Percentiles rank a stretch among this genome's conserved stretches.
phyloP scores from a whole-genome alignment of 2,329 filamentous ascomycete species.

The Fusarium multiceps region DNA sequence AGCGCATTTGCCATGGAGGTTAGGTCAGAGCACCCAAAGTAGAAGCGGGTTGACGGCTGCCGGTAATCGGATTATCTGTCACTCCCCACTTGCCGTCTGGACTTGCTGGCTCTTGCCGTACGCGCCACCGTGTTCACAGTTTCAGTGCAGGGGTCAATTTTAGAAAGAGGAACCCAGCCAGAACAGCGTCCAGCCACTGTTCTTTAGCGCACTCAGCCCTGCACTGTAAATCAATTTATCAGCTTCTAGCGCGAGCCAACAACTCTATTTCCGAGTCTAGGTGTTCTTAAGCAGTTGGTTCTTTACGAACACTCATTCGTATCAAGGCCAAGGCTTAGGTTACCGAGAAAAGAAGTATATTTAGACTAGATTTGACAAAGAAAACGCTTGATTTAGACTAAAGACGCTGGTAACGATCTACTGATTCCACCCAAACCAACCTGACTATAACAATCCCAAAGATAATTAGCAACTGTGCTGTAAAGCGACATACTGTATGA shows the following conservation, averaged over 20 bases:
- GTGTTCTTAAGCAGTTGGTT: neutral
- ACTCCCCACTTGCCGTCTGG: slow-evolving; percentile 41
- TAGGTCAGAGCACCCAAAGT: slow-evolving; percentile 14
- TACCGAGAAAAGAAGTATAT: neutral
- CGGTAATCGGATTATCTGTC: slow-evolving; percentile 52
- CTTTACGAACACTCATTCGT: neutral
- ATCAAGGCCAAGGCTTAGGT: neutral
- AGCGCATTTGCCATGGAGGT: slow-evolving; percentile 37
- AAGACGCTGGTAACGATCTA: slow-evolving; percentile 15
- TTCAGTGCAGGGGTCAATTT: slow-evolving; percentile 33
- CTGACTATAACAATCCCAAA: slow-evolving; percentile 11
- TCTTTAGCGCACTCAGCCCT: slow-evolving; percentile 35
- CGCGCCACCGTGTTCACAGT: slow-evolving; percentile 52
- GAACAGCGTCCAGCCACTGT: slow-evolving; percentile 18
- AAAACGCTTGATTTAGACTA: slow-evolving; percentile 15
- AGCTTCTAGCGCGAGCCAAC: slow-evolving; percentile 22
- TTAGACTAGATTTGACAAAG: slow-evolving; percentile 1
- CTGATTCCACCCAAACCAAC: neutral
- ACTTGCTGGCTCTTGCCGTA: slow-evolving; percentile 36
- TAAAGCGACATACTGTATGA: slow-evolving; percentile 14
- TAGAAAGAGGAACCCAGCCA: slow-evolving; percentile 2
- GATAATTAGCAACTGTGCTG: neutral
- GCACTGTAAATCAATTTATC: slow-evolving; percentile 12
- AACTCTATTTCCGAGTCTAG: slow-evolving; percentile 16
- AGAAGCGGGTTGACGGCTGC: slow-evolving; percentile 28